phyloP scores from a whole-genome alignment of 495 filamentous ascomycete species.

The Aspergillus conjunctus region DNA sequence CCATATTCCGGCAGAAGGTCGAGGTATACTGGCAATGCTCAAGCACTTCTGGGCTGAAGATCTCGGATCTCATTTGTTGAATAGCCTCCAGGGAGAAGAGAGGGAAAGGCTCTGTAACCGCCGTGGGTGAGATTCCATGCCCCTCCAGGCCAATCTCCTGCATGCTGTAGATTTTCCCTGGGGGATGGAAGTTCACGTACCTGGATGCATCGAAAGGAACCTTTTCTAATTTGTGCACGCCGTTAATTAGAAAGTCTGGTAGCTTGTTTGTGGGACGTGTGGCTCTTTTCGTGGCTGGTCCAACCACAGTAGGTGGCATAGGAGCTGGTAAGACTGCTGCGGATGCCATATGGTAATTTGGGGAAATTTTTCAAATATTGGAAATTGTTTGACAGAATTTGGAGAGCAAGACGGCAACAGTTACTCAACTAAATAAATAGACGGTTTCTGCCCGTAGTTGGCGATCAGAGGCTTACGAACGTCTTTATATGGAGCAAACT shows the following conservation, averaged over 20 bases:
- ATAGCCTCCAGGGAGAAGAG: constrained; percentile 68
- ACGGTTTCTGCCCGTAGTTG: no score
- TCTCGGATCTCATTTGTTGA: constrained; percentile 63
- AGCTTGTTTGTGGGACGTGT: constrained; percentile 23
- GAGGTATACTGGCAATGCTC: constrained; percentile 63
- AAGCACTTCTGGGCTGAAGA: constrained; percentile 61
- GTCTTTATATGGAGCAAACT: neutral
- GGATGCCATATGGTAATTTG: constrained; percentile 8
- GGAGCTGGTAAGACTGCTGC: neutral
- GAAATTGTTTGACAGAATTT: neutral
- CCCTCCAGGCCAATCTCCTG: constrained; percentile 57
- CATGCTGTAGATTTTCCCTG: constrained; percentile 49
- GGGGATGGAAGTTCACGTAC: constrained; percentile 54
- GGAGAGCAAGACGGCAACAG: neutral
- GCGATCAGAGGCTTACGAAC: neutral
- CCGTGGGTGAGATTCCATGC: constrained; percentile 63
- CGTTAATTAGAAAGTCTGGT: constrained; percentile 22
- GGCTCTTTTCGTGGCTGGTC: constrained; percentile 23
- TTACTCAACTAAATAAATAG: neutral
- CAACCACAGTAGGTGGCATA: constrained; percentile 17
- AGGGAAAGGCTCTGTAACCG: constrained; percentile 69
- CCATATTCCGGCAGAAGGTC: constrained; percentile 61
- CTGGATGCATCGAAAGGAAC: constrained; percentile 48
- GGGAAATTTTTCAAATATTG: neutral
- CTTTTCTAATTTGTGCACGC: constrained; percentile 5